Evolutionary conservation across 2,329 filamentous ascomycete species (phyloP).

Genomic region (Hypoxylon sp.): DNA sequence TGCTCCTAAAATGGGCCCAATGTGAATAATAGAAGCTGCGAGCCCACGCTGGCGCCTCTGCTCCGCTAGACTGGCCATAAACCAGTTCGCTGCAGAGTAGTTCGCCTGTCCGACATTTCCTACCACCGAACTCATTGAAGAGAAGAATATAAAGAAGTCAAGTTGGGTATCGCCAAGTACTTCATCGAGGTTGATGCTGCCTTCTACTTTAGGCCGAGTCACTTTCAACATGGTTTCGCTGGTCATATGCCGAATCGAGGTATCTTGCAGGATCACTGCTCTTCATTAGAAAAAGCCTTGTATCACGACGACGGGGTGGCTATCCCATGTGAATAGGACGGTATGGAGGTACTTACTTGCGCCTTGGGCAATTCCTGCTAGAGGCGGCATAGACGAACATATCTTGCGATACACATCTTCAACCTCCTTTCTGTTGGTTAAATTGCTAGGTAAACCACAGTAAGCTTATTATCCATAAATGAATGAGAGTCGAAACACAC

Average conservation of each 20-base stretch:
- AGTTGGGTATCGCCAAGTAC: conserved; percentile 44
- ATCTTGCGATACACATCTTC: too few relatives aligned
- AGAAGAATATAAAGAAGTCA: conserved; percentile 55
- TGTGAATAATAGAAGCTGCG: conserved; percentile 41
- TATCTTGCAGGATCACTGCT: conserved; percentile 54
- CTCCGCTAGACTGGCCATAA: conserved; percentile 46
- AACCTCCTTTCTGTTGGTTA: too few relatives aligned
- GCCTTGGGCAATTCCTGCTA: too few relatives aligned
- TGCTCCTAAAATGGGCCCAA: conserved; percentile 40
- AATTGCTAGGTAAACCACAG: too few relatives aligned
- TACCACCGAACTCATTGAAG: conserved; percentile 47
- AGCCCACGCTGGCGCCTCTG: conserved; percentile 42
- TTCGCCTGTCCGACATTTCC: conserved; percentile 51
- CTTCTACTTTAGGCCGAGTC: conserved; percentile 51
- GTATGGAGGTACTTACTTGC: too few relatives aligned
- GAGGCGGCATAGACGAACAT: too few relatives aligned
- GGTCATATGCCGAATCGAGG: conserved; percentile 42
- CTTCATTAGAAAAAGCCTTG: too few relatives aligned
- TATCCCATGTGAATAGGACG: too few relatives aligned
- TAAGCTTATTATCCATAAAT: too few relatives aligned
- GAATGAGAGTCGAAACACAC: too few relatives aligned
- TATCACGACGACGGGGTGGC: too few relatives aligned
- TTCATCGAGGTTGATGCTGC: conserved; percentile 46
- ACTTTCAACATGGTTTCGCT: conserved; percentile 43
- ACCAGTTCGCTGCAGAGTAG: conserved; percentile 52